Evolutionary conservation across 257 asterid species (phyloP), one percentile per base, ranked within the genome.

Genomic region (Paraleonurus japonicus): DNA sequence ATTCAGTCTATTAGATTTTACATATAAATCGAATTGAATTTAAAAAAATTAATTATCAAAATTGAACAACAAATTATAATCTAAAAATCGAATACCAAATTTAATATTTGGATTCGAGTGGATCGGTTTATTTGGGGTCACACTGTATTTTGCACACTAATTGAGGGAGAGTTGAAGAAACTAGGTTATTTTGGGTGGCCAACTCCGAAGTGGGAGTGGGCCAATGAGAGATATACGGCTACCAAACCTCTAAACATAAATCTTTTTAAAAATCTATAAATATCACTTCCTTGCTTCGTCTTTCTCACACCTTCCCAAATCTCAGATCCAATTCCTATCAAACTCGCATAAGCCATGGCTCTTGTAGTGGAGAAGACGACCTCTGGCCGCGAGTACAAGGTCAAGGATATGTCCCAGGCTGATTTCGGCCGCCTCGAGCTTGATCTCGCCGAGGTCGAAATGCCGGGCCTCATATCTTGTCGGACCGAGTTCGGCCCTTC

Each of bases 361-460:
- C 81, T 76, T 16, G 51, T 45, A 32, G 76, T 76, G 8, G 81
- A 76, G 69, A 76, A 76, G 51, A 76, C 81, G 6, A 71, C 39
- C 70, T 59, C 86, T 45, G 86, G 86, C 84, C 86, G 86, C 67
- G 86, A 82, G 78, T 82, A 79, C 84, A 81, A 81, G 85, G 85
- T 81, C 65, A 81, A 78, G 83, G 85, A 81, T 71, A 78, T 81
- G 85, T 75, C 85, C n/a, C 85, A 78, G 81, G 85, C 85, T 19
- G 85, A 81, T 26, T 81, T 81, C 75, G 85, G 85, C 70, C 81
- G 85, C 65, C 85, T 81, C 75, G 85, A 81, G 16, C 37, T 81
- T 61, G 85, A 81, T 70, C 83, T 78, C 24, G 85, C 85, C 69
- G 85, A 78, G 74, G 85, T 81, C 60, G 85, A 81, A 71, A 81